Evolutionary conservation across 345 rosid genomes (phyloP), one percentile per base, ranked within the genome.

Genomic region (Excoecaria cochinchinensis): DNA sequence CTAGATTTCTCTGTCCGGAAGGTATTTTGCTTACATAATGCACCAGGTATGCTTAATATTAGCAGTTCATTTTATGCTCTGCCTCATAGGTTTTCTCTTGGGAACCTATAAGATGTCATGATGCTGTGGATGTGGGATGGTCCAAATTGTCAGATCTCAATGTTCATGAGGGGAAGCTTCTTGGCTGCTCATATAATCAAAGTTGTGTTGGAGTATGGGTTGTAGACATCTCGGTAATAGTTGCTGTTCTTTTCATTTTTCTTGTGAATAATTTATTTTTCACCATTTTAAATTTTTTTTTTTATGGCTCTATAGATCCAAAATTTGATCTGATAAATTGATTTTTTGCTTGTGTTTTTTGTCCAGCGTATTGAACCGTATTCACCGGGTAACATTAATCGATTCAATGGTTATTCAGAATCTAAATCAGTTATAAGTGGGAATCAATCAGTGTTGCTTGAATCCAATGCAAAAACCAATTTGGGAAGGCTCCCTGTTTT

Each of bases 161-260:
- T 87, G 89, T 95, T 78, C 94, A 92, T 39, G 98, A 93, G 82
- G 99, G 97, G 61, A 95, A 95, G 88, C 99, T 95, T 76, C 98
- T 95, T 72, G 98, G 96, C 66, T 95, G 99, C 90, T 95, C 99
- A 14, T 93, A 87, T 81, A 95, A 95, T 82, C 99, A 95, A 82
- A 95, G 90, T 77, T 95, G 99, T 76, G 99, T 95, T 24, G 99
- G 97, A 80, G 97, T 95, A 56, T 95, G 99, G 99, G 99, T 95
- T 77, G 99, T 90, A 50, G 99, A 92, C 81, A 90, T 92, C 86
- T 89, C 95, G 90, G 99, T 95, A 92, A 78, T 71, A 53, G 71
- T 67, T 74, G 8, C 72, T 72, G 55, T 59, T 60, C 77, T 40
- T 44, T 6, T 15, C 6, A 52, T 64, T 12, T 31, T 50, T 55